Evolutionary conservation across 1,139 yeast genomes (phyloP), one percentile per base, ranked within the genome.

Genomic region (Zygosaccharomyces pseudobailii): DNA sequence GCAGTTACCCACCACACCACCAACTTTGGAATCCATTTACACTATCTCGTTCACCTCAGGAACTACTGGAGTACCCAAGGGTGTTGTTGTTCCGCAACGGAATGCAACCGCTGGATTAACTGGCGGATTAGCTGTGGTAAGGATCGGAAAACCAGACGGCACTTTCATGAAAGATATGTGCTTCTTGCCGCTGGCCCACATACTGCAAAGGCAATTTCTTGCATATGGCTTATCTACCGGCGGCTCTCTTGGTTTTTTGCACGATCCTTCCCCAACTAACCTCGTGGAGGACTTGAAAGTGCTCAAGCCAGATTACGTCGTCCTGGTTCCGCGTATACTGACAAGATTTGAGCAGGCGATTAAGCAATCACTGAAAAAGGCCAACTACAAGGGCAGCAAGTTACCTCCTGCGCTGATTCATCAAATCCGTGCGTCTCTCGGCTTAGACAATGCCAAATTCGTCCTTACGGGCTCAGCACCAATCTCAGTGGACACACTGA

Each of bases 11-110:
- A 72, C 72, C 42, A 65, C 69, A 33, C 76, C 79, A 6, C 86
- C 89, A 13, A 64, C 59, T 0, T 76, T 82, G 1, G 75, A 79
- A 5, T 74, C 82, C 32, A 53, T 74, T 17, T 78, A 80, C 55
- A 82, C 90, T 42, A 80, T 86, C 52, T 80, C 85, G 37, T 86
- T 84, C 66, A 86, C 95, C 10, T 82, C 89, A 6, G 90, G 90
- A 30, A 82, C 90, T 22, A 83, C 90, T 3, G 89, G 89, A 17
- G 65, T 72, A 47, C 90, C 90, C 17, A 84, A 84, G 64, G 90
- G 90, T 40, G 90, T 82, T n/a, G 76, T 78, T 30, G 68, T 84
- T 55, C 71, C 78, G 6, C 87, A 84, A 48, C 64, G 65, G 36
- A 72, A 71, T 55, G 75, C 80, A 2, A 71, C 76, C n/a, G 72